A percentile compares a stretch with the other conserved stretches of the same genome.
phyloP scores from a whole-genome alignment of 2,329 filamentous ascomycete genomes.

The Myriosclerotinia curreyana region DNA sequence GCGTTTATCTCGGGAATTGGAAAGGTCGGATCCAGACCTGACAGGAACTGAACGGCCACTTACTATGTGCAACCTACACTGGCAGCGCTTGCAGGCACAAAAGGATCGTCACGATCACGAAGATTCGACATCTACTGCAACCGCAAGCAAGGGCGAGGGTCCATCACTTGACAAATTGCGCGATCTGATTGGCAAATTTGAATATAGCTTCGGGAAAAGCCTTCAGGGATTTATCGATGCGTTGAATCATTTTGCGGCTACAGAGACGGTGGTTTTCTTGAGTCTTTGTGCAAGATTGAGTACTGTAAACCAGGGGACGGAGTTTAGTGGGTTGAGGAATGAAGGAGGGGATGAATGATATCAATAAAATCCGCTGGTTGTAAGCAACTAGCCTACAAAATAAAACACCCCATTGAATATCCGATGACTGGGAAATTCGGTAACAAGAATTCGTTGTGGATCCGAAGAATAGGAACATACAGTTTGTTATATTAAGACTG shows the following conservation, averaged over 20 bases:
- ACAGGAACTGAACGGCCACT: conserved; percentile 53
- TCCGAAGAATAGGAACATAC: too few species aligned
- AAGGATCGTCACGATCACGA: conserved; percentile 41
- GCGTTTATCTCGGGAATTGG: conserved; percentile 78
- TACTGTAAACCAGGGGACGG: conserved; percentile 73
- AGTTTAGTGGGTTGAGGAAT: conserved; percentile 47
- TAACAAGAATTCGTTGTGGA: too few species aligned
- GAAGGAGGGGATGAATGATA: conserved; percentile 49
- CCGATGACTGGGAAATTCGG: too few species aligned
- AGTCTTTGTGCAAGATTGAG: conserved; percentile 83
- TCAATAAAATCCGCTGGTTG: too few species aligned
- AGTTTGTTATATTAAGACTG: too few species aligned
- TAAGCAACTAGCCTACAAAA: too few species aligned
- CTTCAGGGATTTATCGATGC: conserved; percentile 91
- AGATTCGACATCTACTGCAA: conserved; percentile 21
- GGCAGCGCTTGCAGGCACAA: conserved; percentile 49
- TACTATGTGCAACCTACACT: conserved; percentile 59
- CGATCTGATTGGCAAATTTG: conserved; percentile 86
- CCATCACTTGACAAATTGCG: conserved; percentile 51
- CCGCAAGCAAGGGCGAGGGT: neutral
- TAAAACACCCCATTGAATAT: too few species aligned
- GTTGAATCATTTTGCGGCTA: conserved; percentile 94
- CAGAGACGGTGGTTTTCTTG: conserved; percentile 79
- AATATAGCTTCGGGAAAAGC: conserved; percentile 87
- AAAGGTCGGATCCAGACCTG: conserved; percentile 80